A percentile compares a stretch with the other conserved stretches of the same genome.
These are phyloP conservation scores for Xerocomellus chrysenteron DNA, from an alignment of 768 basidiomycete genomes.

Conservation along the genomic window DNA sequence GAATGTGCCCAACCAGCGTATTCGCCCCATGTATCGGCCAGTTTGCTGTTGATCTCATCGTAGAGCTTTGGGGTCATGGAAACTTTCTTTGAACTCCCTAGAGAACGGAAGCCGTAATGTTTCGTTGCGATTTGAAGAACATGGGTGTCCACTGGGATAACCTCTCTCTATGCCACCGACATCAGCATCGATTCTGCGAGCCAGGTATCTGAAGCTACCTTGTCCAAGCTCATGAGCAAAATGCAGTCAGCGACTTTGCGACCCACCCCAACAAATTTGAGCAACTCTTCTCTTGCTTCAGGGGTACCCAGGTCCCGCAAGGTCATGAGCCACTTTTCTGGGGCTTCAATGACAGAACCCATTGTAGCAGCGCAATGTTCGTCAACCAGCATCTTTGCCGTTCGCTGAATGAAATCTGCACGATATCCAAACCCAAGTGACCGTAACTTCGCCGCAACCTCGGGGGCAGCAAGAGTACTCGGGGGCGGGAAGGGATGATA, in stretches of 20 bases:
- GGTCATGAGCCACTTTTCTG: conserved; percentile 60
- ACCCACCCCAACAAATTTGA: conserved; percentile 88
- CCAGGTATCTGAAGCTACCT: conserved; percentile 46
- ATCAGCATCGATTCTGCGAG: conserved; percentile 4
- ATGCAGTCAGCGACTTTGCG: conserved; percentile 97
- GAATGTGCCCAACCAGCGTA: conserved; percentile 92
- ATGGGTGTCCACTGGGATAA: conserved; percentile 95
- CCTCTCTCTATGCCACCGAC: conserved; percentile 55
- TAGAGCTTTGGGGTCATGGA: conserved; percentile 78
- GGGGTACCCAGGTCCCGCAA: conserved; percentile 50
- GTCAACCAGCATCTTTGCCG: conserved; percentile 74
- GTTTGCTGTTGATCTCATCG: conserved; percentile 61
- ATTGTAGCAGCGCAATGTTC: conserved; percentile 36
- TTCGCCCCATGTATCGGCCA: conserved; percentile 71
- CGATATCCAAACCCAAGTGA: conserved; percentile 94
- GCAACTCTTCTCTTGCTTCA: conserved; percentile 69
- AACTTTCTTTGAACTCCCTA: conserved; percentile 42
- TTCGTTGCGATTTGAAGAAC: conserved; percentile 86
- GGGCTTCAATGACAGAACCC: conserved; percentile 37
- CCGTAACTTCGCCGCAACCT: conserved; percentile 65
- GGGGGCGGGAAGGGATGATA: conserved; percentile 90
- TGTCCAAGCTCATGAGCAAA: conserved; percentile 88
- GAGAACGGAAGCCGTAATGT: conserved; percentile 64
- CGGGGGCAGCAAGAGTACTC: conserved; percentile 55
- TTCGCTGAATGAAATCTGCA: conserved; percentile 83